A percentile compares a stretch with the other conserved stretches of the same genome.
phyloP scores from a whole-genome alignment of 495 filamentous ascomycete species.

The Antarctomyces pellizariae region DNA sequence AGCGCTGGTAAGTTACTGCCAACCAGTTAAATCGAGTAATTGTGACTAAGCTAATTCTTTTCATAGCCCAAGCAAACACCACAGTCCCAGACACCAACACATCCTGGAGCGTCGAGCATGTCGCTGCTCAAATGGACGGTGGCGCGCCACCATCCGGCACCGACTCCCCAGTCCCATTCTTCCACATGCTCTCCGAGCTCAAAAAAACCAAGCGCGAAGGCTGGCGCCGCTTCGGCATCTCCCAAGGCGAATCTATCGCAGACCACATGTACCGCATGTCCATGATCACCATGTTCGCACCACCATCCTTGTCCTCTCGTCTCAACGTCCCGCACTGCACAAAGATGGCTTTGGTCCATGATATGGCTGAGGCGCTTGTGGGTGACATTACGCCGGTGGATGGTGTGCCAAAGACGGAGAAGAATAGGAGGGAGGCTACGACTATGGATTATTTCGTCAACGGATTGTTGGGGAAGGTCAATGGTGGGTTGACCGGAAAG shows the following conservation, averaged over 20 bases:
- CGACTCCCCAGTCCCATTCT: conserved; percentile 63
- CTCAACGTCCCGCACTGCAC: conserved; percentile 68
- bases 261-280: conserved; percentile 99
- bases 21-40: too few species aligned
- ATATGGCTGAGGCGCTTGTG: conserved; percentile 89
- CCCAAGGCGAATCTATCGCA: conserved; percentile 59
- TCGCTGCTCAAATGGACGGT: conserved; percentile 19
- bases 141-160: conserved; percentile 31
- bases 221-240: conserved; percentile 72
- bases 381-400: conserved; percentile 93
- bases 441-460: conserved; percentile 78
- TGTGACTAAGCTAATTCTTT: too few species aligned
- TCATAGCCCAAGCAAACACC: too few species aligned
- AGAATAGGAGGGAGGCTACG: conserved; percentile 58
- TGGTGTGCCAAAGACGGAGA: conserved; percentile 44
- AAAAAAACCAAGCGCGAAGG: conserved; percentile 94
- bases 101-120: conserved; percentile 27
- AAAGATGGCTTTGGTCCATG: conserved; percentile 83
- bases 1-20: too few species aligned
- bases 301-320: conserved; percentile 37
- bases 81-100: too few species aligned
- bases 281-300: conserved; percentile 85
- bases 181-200: conserved; percentile 75
- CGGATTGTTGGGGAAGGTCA: conserved; percentile 45
- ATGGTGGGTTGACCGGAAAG: conserved; percentile 37